phyloP scores from a whole-genome alignment of 2,329 filamentous ascomycete genomes.

The Fusarium newnesense region DNA sequence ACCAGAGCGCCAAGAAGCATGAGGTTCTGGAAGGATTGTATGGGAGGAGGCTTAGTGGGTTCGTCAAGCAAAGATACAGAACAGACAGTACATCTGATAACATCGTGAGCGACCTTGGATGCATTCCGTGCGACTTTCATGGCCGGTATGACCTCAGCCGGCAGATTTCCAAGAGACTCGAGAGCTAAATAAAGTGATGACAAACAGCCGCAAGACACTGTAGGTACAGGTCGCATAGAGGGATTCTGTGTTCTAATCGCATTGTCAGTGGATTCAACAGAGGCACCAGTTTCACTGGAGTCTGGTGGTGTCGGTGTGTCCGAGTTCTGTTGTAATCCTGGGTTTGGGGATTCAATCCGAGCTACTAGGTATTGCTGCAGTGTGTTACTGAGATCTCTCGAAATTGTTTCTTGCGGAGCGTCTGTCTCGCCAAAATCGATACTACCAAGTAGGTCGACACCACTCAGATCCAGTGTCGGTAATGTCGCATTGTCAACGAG shows the following conservation, averaged over 20 bases:
- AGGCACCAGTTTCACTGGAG: slow-evolving; percentile 40
- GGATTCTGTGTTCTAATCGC: slow-evolving; percentile 1
- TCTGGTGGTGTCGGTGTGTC: slow-evolving; percentile 34
- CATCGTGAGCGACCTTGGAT: slow-evolving; percentile 60
- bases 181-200: slow-evolving; percentile 62
- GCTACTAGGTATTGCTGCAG: slow-evolving; percentile 42
- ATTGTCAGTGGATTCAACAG: slow-evolving; percentile 29
- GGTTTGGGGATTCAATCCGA: slow-evolving; percentile 31
- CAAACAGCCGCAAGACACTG: slow-evolving; percentile 58
- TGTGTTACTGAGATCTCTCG: slow-evolving; percentile 45
- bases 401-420: slow-evolving; percentile 39
- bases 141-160: slow-evolving; percentile 56
- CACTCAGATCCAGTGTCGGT: slow-evolving; percentile 35
- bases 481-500: slow-evolving; percentile 12
- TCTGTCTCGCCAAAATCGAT: slow-evolving; percentile 50
- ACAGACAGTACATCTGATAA: slow-evolving; percentile 63
- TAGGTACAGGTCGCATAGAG: slow-evolving; percentile 42
- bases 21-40: slow-evolving; percentile 66
- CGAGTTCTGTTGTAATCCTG: slow-evolving; percentile 18
- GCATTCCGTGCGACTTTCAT: slow-evolving; percentile 61
- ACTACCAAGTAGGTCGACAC: slow-evolving; percentile 45
- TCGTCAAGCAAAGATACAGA: slow-evolving; percentile 52
- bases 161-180: slow-evolving; percentile 60
- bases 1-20: slow-evolving; percentile 69
- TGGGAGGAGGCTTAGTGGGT: slow-evolving; percentile 49